A percentile compares a stretch with the other conserved stretches of the same genome.
phyloP scores from a whole-genome alignment of 495 filamentous ascomycete genomes.

The Melanomma pulvis-pyrius region DNA sequence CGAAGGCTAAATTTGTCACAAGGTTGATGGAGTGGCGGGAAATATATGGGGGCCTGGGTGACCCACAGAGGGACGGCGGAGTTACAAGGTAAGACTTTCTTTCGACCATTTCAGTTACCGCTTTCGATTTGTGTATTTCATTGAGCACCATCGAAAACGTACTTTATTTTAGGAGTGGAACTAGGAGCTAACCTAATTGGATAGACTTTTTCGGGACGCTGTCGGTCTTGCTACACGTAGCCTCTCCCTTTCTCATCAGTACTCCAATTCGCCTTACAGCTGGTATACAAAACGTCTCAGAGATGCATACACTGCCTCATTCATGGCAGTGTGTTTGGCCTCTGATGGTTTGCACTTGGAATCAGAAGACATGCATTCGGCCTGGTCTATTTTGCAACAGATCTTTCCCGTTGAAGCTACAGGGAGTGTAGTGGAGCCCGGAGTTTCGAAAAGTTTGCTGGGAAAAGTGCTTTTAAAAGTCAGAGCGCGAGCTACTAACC shows the following conservation, averaged over 20 bases:
- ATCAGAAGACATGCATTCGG: not conserved
- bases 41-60: not conserved
- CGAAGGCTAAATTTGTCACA: slow-evolving; percentile 20
- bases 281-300: slow-evolving; percentile 29
- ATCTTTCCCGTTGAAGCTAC: slow-evolving; percentile 18
- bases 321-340: slow-evolving; percentile 12
- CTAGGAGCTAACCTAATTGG: not conserved
- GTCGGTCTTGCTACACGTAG: slow-evolving; percentile 5
- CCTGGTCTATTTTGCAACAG: slow-evolving; percentile 24
- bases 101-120: not conserved
- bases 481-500: not conserved
- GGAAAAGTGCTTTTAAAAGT: slow-evolving; percentile 8
- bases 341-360: slow-evolving; percentile 2
- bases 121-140: too few relatives aligned
- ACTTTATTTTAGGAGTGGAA: not conserved
- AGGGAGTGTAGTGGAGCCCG: not conserved
- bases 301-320: slow-evolving; percentile 26
- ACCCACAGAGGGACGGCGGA: not conserved
- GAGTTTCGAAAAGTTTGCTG: not conserved
- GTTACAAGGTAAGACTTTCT: slow-evolving; percentile 11
- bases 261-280: slow-evolving; percentile 17
- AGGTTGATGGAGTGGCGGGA: slow-evolving; percentile 11
- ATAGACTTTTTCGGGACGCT: slow-evolving; percentile 22
- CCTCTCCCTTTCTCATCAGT: slow-evolving; percentile 13
- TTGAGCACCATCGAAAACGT: not conserved